Base-by-base conservation (phyloP, 2,329 filamentous ascomycete genomes). In the Fusarium oxysporum region DNA sequence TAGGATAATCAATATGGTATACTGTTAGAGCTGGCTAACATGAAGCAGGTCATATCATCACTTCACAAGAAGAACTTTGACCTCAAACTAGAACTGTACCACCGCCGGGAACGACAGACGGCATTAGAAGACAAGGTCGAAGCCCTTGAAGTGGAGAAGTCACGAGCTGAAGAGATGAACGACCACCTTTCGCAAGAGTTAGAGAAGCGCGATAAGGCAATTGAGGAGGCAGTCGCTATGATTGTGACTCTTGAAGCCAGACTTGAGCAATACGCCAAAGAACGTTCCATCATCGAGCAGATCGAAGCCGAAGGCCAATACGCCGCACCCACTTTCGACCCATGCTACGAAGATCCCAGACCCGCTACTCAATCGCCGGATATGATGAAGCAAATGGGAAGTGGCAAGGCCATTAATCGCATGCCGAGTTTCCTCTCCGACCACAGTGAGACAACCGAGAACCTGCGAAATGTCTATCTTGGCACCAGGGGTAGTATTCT, bases 41-140 rank as follows among this genome's bases (percentile, higher is more conserved):
- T 37, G 23, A 37, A n/a, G 51, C 6, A 92, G 87, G 89, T 91
- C 60, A 82, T 93, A 58, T 92, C 92, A 8, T 91, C 85, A 3
- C 82, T 94, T 28, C 90, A 92, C 79, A 94, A 94, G 78, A 89
- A 93, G 81, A 94, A 94, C 76, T 94, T 94, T 74, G 92, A 93
- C 73, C 85, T 94, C 45, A 94, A 94, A 80, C 84, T 94, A 37
- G 92, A 94, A 78, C 81, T 94, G 2, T 93, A 88, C 74, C 91
- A 94, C 77, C 87, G 91, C 11, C 86, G 92, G 33, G 89, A 94
- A 80, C 86, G 88, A 59, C 90, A 92, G 76, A 85, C 85, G 13
- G 83, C 83, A 28, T 76, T 93, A 38, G 91, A 93, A 76, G 84
- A 87, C 38, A 84, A 86, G 44, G 74, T 91, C n/a, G 86, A 90